Conservation (phyloP, 805 yeast genomes). For the Tetrapisispora fleetii region DNA sequence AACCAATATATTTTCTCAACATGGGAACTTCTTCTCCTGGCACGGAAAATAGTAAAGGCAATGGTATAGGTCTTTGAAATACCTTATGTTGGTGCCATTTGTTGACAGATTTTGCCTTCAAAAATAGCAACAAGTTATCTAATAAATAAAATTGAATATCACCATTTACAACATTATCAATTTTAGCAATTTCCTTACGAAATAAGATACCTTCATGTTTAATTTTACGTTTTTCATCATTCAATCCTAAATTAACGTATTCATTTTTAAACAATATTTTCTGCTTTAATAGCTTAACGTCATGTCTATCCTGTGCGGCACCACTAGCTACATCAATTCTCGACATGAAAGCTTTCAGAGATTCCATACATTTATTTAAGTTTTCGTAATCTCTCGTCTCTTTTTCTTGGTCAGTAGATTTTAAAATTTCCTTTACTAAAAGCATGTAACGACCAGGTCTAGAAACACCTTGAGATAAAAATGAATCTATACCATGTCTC, state of each 20-base stretch:
- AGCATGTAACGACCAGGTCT: slow-evolving; percentile 92
- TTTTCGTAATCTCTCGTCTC: slow-evolving; percentile 37
- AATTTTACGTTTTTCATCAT: slow-evolving; percentile 71
- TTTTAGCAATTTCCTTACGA: slow-evolving; percentile 24
- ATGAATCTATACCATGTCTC: slow-evolving; percentile 71
- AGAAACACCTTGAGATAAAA: slow-evolving; percentile 88
- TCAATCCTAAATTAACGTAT: slow-evolving; percentile 73
- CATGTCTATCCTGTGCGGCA: slow-evolving; percentile 85
- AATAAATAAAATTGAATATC: slow-evolving; percentile 78
- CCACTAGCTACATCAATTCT: slow-evolving; percentile 79
- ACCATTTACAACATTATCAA: slow-evolving; percentile 32
- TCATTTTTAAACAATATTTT: slow-evolving; percentile 77
- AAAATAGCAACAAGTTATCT: slow-evolving; percentile 80
- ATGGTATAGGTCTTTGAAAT: slow-evolving; percentile 77
- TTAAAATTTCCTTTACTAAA: slow-evolving; percentile 69
- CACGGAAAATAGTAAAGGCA: slow-evolving; percentile 64
- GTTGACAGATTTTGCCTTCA: slow-evolving; percentile 75
- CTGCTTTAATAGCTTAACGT: slow-evolving; percentile 77
- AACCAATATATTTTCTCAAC: slow-evolving; percentile 34
- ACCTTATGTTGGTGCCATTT: slow-evolving; percentile 89
- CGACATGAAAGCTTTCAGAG: slow-evolving; percentile 63
- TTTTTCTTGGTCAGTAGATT: slow-evolving; percentile 75
- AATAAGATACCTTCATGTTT: slow-evolving; percentile 31
- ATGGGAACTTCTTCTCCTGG: slow-evolving; percentile 73
- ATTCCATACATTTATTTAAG: slow-evolving; percentile 62